These are phyloP conservation scores for Bipolaris cookei DNA, from an alignment of 2,329 filamentous ascomycete genomes.

Conservation along the genomic window DNA sequence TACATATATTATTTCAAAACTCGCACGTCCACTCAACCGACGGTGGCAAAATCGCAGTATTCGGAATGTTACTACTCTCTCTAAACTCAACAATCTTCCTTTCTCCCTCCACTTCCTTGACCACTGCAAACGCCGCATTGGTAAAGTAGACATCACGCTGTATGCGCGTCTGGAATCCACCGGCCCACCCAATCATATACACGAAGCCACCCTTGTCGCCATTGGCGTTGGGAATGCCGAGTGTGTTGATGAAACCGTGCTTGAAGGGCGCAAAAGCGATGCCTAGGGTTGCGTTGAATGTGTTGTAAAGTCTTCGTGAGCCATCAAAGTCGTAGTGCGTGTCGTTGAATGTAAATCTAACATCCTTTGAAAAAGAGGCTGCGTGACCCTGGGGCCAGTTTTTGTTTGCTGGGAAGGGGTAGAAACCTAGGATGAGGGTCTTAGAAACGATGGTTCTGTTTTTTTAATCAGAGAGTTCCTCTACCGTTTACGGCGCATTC, in stretches of 20 bases:
- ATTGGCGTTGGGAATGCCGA: conserved; percentile 38
- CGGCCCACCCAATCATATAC: conserved; percentile 44
- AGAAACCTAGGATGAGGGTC: conserved; percentile 29
- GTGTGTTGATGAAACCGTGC: conserved; percentile 38
- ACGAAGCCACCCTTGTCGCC: conserved; percentile 44
- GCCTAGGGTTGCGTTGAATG: conserved; percentile 38
- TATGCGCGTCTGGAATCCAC: conserved; percentile 30
- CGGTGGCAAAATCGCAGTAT: conserved; percentile 31
- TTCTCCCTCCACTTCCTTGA: conserved; percentile 31
- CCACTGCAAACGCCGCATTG: conserved; percentile 41
- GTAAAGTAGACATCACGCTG: conserved; percentile 38
- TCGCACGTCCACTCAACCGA: conserved; percentile 33
- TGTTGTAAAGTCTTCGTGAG: conserved; percentile 35
- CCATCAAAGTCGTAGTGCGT: conserved; percentile 41
- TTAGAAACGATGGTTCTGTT: background rate
- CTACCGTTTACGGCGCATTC: conserved; percentile 43
- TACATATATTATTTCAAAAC: conserved; percentile 27
- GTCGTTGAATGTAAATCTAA: conserved; percentile 44
- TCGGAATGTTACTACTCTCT: conserved; percentile 43
- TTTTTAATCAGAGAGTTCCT: background rate
- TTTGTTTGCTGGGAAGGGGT: conserved; percentile 41
- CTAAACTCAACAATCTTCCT: conserved; percentile 43
- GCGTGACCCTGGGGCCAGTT: conserved; percentile 36
- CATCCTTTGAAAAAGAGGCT: conserved; percentile 31
- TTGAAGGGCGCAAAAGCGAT: conserved; percentile 36